Evolutionary conservation across 73 alveolate species (phyloP).

Genomic region (Diophrys sp.): DNA sequence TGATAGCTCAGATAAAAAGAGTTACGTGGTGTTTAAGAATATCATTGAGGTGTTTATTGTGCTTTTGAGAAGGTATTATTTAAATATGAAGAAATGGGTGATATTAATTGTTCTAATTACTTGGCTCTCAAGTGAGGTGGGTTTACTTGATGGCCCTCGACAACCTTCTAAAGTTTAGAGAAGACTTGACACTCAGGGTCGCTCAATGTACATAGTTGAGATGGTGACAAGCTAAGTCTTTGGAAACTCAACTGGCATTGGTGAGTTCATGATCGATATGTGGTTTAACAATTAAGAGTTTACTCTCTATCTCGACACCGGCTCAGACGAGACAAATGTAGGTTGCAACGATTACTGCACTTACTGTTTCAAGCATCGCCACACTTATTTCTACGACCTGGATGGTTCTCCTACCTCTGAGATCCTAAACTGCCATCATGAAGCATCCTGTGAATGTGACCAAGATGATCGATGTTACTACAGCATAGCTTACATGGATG

Average conservation of each 20-base stretch:
- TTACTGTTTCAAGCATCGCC: not conserved
- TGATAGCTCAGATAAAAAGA: not conserved
- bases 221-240: not conserved
- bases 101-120: too few relatives aligned
- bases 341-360: not conserved
- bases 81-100: too few relatives aligned
- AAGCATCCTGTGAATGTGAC: not conserved
- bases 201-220: not conserved
- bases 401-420: not conserved
- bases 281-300: not conserved
- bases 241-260: not conserved
- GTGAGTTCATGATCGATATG: not conserved
- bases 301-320: not conserved
- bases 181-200: not conserved
- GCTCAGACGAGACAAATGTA: not conserved
- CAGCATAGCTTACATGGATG: not conserved
- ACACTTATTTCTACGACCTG: not conserved
- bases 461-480: not conserved
- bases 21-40: not conserved
- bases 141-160: too few relatives aligned
- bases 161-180: too few relatives aligned
- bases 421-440: not conserved
- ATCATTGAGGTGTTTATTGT: not conserved
- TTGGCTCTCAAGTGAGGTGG: too few relatives aligned
- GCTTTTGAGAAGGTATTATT: conserved; percentile 9